Evolutionary conservation across 805 yeast species (phyloP), one percentile per base, ranked within the genome.

Genomic region (Hanseniaspora vineae): DNA sequence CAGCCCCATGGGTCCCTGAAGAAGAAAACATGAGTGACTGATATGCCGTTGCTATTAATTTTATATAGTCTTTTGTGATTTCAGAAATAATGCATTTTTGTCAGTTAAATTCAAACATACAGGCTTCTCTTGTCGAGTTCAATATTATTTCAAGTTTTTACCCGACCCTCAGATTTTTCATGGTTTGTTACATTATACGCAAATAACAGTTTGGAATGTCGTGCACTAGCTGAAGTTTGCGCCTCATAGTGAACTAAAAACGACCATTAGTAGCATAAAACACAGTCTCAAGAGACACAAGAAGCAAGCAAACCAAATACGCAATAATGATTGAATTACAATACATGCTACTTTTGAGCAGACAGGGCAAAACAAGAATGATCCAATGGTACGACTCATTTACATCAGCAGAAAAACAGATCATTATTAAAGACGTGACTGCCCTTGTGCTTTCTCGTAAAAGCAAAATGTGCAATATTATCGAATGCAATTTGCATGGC

Each of bases 361-460:
- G 96, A 55, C 98, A 92, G 63, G 99, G 98, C 31, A 92, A 90
- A 65, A 88, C 88, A 32, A 74, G 99, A 56, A 74, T 94, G 35
- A 77, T 94, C 35, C 89, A 89, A 68, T 92, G 99, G 99, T 92
- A 87, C 62, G 75, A 76, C 46, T 79, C 96, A 31, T 70, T 81
- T 44, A 73, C 84, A n/a, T 83, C 82, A 56, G 87, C 85, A 60
- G 96, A 88, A 55, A 88, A 89, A 67, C 71, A 81, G 46, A 84
- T 84, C 65, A 79, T 88, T 49, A 80, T 84, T 46, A 76, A 86
- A 56, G 97, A 92, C 57, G 73, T 92, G 49, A 81, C 95, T 9
- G 87, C 96, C 2, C 67, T 87, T 39, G 85, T 92, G 23, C 75
- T 94, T 42, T 73, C 87, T 12, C 74, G 99, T 52, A 76, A 94